Base-by-base conservation (phyloP, 2,329 filamentous ascomycete genomes). In the Aspergillus sclerotialis region DNA sequence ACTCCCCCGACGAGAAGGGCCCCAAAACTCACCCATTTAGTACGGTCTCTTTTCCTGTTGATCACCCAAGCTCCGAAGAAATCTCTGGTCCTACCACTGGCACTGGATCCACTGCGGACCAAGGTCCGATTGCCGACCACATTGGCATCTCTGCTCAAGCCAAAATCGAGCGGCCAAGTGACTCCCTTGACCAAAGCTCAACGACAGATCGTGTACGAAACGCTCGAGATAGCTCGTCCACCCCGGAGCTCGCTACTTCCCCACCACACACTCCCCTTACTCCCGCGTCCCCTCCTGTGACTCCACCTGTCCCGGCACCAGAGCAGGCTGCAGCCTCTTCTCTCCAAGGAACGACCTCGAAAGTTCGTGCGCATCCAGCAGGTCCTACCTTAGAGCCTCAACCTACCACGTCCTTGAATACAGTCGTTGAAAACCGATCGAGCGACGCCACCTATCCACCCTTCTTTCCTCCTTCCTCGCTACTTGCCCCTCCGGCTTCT, bases 401-500 rank as follows among this genome's bases (percentile, higher is more conserved):
- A 39, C 48, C 46, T 33, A 46, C 49, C n/a, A 43, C 52, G 8
- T 46, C 49, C 8, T 39, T 57, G 14, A 43, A 53, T 28, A 37
- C 53, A 11, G 53, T 60, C 12, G 39, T 43, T n/a, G 57, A 60
- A 38, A 40, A 42, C 23, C 33, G 38, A 25, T 28, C 40, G 18
- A 34, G 35, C 30, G 38, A 44, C n/a, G 34, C 35, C n/a, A 32
- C 28, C 24, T 37, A 28, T 38, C 43, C 27, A 17, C 38, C 7
- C 37, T 38, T 23, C 44, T 41, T 23, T 31, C 7, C 24, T 17
- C 13, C 24, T 24, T 5, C 18, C 26, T 14, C 24, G 40, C 10
- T 36, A 30, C 18, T 38, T 28, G 32, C 37, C 12, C 30, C 39
- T 33, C 14, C 46, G 34, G 35, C 43, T 36, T 33, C 40, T 27